Base-by-base conservation (phyloP, 2,329 filamentous ascomycete genomes). In the Metarhizium humberi region DNA sequence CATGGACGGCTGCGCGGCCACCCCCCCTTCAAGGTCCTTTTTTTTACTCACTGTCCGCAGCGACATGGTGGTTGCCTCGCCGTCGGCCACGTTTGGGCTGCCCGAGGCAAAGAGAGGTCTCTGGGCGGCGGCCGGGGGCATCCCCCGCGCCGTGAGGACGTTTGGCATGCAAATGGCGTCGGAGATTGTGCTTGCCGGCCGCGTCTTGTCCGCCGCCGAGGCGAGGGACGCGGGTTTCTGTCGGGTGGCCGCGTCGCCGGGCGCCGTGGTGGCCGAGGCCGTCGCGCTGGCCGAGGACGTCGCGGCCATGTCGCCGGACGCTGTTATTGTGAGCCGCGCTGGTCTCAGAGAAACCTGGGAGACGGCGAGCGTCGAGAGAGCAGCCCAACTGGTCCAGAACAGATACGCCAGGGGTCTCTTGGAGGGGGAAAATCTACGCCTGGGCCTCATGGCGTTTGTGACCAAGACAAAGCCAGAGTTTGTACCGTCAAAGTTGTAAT, bases 101-200 rank as follows among this genome's bases (percentile, higher is more conserved):
- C 78, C 79, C 10, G 79, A 82, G 65, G 78, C 75, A 3, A 73
- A 75, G 54, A 73, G 78, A 18, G 78, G 79, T n/a, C 72, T 82
- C 36, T 79, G 74, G 40, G 77, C 79, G 1, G 77, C 69, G 5
- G 78, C 77, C 1, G 78, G 78, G 5, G 77, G 77, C 10, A 70
- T 80, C 7, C 73, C 78, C 3, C 72, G 78, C 18, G 67, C 80
- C 8, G 75, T 79, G 3, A 73, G 76, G 34, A 77, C 58, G 4
- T 62, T 68, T 25, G 66, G 78, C 38, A 65, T 79, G 53, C 77
- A 76, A 18, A 62, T 76, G 13, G 77, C 77, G 2, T 72, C 70
- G 14, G 77, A 80, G 58, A 72, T 80, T 54, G 76, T 74, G 4
- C 64, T 80, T 34, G 76, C 77, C 0, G 77, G 76, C 5, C 67